Conservation (phyloP, 1,284 basidiomycete species). For the Limonomyces culmigenus region DNA sequence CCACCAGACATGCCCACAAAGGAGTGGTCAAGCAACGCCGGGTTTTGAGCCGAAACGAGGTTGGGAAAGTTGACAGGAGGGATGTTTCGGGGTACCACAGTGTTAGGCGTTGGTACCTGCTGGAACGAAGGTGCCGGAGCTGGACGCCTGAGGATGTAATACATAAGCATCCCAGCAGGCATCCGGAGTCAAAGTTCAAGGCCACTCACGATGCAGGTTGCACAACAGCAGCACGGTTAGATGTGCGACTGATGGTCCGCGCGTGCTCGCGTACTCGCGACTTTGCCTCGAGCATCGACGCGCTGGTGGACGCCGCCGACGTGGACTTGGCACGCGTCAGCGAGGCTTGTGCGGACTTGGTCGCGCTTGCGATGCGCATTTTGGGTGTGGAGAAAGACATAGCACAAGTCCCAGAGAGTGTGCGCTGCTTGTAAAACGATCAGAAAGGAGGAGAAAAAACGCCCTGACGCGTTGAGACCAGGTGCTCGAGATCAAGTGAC, state of each 20-base stretch:
- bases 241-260: slow-evolving; percentile 50
- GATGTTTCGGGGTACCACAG: slow-evolving; percentile 25
- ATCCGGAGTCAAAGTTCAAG: not conserved
- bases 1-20: slow-evolving; percentile 94
- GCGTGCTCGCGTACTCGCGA: slow-evolving; percentile 54
- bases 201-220: slow-evolving; percentile 37
- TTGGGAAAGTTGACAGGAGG: slow-evolving; percentile 22
- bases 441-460: too few species aligned
- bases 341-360: slow-evolving; percentile 23
- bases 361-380: slow-evolving; percentile 27
- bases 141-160: slow-evolving; percentile 16
- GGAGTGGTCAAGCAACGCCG: slow-evolving; percentile 46
- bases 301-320: slow-evolving; percentile 19
- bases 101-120: slow-evolving; percentile 40
- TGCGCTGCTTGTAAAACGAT: too few species aligned
- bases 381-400: slow-evolving; percentile 17
- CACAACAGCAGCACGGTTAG: slow-evolving; percentile 34
- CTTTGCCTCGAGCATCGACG: slow-evolving; percentile 52
- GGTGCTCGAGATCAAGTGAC: too few species aligned
- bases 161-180: slow-evolving; percentile 1
- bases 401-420: too few species aligned
- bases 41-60: slow-evolving; percentile 24
- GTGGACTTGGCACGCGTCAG: slow-evolving; percentile 33
- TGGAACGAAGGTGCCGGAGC: slow-evolving; percentile 49
- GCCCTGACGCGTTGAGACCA: too few species aligned